A percentile compares a stretch with the other conserved stretches of the same genome.
Conservation (phyloP, 2,329 filamentous ascomycete species). For the Pseudogymnoascus sp. region DNA sequence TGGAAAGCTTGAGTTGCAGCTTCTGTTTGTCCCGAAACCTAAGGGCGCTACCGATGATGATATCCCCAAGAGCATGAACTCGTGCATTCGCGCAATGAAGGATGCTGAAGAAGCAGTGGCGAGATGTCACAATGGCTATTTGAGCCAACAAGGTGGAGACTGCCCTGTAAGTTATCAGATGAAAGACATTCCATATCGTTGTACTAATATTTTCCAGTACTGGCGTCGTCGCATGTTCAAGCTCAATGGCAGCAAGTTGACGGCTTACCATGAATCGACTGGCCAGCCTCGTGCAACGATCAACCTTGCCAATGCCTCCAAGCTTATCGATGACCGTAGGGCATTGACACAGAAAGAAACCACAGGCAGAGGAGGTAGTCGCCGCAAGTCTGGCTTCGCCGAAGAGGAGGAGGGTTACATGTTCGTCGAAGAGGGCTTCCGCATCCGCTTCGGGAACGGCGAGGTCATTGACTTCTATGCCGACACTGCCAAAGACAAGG, state of each 20-base stretch:
- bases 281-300: constrained; percentile 94
- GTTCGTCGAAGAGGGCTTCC: constrained; percentile 99
- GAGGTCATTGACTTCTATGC: constrained; percentile 99
- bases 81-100: constrained; percentile 85
- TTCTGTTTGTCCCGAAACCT: constrained; percentile 89
- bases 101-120: constrained; percentile 75
- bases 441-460: constrained; percentile 95
- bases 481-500: constrained; percentile 78
- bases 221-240: constrained; percentile 98
- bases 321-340: constrained; percentile 85
- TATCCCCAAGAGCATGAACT: constrained; percentile 99
- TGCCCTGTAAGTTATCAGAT: constrained; percentile 66
- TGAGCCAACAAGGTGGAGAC: constrained; percentile 96
- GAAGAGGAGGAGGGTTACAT: constrained; percentile 99
- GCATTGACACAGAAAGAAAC: constrained; percentile 78
- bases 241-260: constrained; percentile 80
- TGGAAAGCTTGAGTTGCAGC: constrained; percentile 86
- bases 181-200: not conserved
- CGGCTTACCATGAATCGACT: constrained; percentile 91
- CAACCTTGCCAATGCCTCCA: constrained; percentile 85
- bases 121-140: constrained; percentile 74
- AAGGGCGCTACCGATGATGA: constrained; percentile 82
- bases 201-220: constrained; percentile 54
- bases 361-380: constrained; percentile 63
- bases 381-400: constrained; percentile 89